Percentiles rank a stretch among this genome's conserved stretches.
Evolutionary conservation across 176 grass and related monocot genomes (phyloP).

Genomic region (Bolboschoenus planiculmis): DNA sequence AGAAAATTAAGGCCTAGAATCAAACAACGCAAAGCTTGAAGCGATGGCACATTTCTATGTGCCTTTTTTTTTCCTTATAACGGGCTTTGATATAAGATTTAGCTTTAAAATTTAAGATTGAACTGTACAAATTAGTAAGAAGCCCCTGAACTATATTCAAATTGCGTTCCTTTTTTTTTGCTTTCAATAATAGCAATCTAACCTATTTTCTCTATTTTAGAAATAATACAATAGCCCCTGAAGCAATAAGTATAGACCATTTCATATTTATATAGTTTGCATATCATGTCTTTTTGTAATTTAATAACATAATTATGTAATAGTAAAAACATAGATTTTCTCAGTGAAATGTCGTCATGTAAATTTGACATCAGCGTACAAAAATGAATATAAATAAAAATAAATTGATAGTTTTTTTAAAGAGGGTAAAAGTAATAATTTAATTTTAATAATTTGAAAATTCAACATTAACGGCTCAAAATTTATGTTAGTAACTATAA

Average conservation of each 20-base stretch:
- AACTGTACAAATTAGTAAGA: background rate
- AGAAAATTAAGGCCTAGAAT: too few relatives aligned
- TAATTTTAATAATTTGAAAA: background rate
- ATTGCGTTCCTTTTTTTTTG: background rate
- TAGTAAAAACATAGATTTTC: background rate
- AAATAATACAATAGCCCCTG: too few relatives aligned
- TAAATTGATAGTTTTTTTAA: background rate
- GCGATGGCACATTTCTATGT: too few relatives aligned
- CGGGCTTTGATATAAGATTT: too few relatives aligned
- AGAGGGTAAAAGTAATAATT: background rate
- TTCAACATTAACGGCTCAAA: too few relatives aligned
- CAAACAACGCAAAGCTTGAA: too few relatives aligned
- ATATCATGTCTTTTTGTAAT: background rate
- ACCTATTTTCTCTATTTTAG: background rate
- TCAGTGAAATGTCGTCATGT: background rate
- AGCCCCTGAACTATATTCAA: background rate
- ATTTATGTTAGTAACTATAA: too few relatives aligned
- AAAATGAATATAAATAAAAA: background rate
- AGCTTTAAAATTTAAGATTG: too few relatives aligned
- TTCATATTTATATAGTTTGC: background rate
- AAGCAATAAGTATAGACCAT: background rate
- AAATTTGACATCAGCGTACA: background rate
- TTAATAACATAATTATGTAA: background rate
- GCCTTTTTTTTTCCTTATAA: too few relatives aligned
- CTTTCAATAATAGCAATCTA: background rate